A percentile compares a stretch with the other conserved stretches of the same genome.
Evolutionary conservation across 441 rosid genomes (phyloP).

Genomic region (Dalechampia spathulata): DNA sequence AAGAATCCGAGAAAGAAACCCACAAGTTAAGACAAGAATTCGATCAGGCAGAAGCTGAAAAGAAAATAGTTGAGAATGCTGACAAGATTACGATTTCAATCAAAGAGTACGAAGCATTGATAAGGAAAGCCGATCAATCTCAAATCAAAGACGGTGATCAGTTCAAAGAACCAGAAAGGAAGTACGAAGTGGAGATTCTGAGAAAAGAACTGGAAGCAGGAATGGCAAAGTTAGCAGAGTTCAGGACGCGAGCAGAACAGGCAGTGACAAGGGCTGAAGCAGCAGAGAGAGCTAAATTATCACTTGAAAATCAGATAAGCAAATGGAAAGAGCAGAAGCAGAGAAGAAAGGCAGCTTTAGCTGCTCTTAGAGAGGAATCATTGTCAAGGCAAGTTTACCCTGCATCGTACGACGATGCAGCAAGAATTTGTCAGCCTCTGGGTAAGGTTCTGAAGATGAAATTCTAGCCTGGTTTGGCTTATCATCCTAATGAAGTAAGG

Average conservation of each 20-base stretch:
- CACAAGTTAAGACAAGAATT: slow-evolving; percentile 15
- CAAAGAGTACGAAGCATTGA: slow-evolving; percentile 28
- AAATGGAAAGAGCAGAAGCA: slow-evolving; percentile 35
- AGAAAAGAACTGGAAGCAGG: slow-evolving; percentile 35
- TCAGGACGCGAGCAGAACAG: slow-evolving; percentile 45
- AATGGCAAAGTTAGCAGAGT: slow-evolving; percentile 25
- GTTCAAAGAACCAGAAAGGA: neutral
- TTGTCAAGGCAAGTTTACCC: slow-evolving; percentile 14
- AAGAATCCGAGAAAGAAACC: slow-evolving; percentile 26
- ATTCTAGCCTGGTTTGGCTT: slow-evolving; percentile 19
- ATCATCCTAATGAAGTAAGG: neutral
- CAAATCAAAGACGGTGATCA: slow-evolving; percentile 2
- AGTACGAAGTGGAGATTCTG: slow-evolving; percentile 20
- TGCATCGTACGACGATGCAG: slow-evolving; percentile 9
- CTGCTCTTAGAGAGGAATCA: slow-evolving; percentile 35
- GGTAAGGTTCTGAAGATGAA: slow-evolving; percentile 45
- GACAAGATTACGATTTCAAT: slow-evolving; percentile 18
- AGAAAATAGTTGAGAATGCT: slow-evolving; percentile 2
- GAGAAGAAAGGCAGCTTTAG: slow-evolving; percentile 40
- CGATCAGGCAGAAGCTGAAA: slow-evolving; percentile 3
- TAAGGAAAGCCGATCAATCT: slow-evolving; percentile 16
- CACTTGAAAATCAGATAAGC: slow-evolving; percentile 36
- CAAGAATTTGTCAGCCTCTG: slow-evolving; percentile 25
- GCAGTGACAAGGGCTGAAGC: slow-evolving; percentile 42
- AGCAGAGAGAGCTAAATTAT: slow-evolving; percentile 43